Conservation (phyloP, 2,329 filamentous ascomycete species). For the Thielaviopsis punctulata region DNA sequence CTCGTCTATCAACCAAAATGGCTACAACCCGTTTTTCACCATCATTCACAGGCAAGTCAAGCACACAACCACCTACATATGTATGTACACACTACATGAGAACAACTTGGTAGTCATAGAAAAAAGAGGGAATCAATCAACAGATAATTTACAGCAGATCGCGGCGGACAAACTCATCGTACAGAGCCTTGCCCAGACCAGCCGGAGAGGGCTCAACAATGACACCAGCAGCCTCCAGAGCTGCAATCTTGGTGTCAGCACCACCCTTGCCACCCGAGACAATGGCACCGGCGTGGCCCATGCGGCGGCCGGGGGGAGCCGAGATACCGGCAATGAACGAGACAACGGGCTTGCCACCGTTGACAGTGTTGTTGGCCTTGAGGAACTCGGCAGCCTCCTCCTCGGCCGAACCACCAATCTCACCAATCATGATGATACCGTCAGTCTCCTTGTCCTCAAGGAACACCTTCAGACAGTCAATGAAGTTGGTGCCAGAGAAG, state of each 20-base stretch:
- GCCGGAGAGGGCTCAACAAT: slow-evolving; percentile 93
- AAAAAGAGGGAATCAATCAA: slow-evolving; percentile 6
- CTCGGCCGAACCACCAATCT: slow-evolving; percentile 94
- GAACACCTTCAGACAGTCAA: slow-evolving; percentile 97
- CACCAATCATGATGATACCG: slow-evolving; percentile 99
- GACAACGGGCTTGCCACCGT: slow-evolving; percentile 80
- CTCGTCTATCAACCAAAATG: too few species aligned
- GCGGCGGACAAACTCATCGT: slow-evolving; percentile 87
- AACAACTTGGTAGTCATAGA: slow-evolving; percentile 8
- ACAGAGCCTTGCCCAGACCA: slow-evolving; percentile 77
- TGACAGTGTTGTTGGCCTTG: slow-evolving; percentile 74
- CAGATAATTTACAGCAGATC: slow-evolving; percentile 60
- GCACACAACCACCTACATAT: too few species aligned
- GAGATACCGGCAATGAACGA: slow-evolving; percentile 98
- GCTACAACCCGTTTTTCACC: too few species aligned
- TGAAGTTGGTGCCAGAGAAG: slow-evolving; percentile 98
- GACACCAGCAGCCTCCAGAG: slow-evolving; percentile 82
- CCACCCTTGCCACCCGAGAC: slow-evolving; percentile 95
- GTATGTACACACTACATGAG: slow-evolving; percentile 11
- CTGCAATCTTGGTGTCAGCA: slow-evolving; percentile 94
- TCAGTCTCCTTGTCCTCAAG: slow-evolving; percentile 90
- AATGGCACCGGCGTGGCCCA: slow-evolving; percentile 98
- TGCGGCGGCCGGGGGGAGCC: slow-evolving; percentile 84
- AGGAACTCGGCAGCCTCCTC: slow-evolving; percentile 97
- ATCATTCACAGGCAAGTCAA: too few species aligned